Evolutionary conservation across 2,329 filamentous ascomycete genomes (phyloP).

Genomic region (Camptophora hylomeconis): DNA sequence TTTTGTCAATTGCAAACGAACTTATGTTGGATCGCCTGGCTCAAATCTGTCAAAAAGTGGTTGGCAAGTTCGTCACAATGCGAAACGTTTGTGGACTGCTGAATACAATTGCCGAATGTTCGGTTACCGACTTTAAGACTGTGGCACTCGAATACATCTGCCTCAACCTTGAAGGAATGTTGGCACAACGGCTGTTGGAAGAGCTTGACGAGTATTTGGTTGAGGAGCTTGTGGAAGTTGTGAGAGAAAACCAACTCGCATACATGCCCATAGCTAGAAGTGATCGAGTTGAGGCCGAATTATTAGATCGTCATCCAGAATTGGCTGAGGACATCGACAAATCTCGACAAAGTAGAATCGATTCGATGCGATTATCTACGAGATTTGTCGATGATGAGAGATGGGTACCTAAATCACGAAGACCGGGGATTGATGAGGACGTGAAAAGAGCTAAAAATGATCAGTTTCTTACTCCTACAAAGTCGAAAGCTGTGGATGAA

Average conservation of each 20-base stretch:
- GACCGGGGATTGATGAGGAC: conserved; percentile 51
- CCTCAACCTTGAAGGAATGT: conserved; percentile 77
- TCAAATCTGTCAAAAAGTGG: conserved; percentile 72
- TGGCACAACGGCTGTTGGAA: conserved; percentile 73
- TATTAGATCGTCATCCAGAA: conserved; percentile 33
- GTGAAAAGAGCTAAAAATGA: not conserved
- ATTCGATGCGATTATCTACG: conserved; percentile 59
- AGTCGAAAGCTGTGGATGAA: too few relatives aligned
- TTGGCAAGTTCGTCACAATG: conserved; percentile 49
- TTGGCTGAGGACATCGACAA: conserved; percentile 26
- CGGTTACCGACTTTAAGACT: conserved; percentile 74
- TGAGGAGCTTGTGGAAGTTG: conserved; percentile 63
- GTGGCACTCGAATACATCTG: conserved; percentile 83
- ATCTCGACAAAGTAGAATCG: conserved; percentile 51
- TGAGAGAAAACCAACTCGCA: conserved; percentile 69
- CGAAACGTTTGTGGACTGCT: conserved; percentile 77
- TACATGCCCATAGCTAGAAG: conserved; percentile 66
- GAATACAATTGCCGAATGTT: conserved; percentile 74
- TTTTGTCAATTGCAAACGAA: conserved; percentile 82
- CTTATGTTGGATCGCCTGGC: conserved; percentile 87
- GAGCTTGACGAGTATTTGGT: conserved; percentile 77
- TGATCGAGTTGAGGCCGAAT: conserved; percentile 49
- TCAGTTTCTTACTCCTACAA: too few relatives aligned
- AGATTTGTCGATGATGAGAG: conserved; percentile 47
- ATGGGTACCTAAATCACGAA: conserved; percentile 22